Evolutionary conservation across 1,139 yeast species (phyloP), one percentile per base, ranked within the genome.

Genomic region (Pichia inconspicua): DNA sequence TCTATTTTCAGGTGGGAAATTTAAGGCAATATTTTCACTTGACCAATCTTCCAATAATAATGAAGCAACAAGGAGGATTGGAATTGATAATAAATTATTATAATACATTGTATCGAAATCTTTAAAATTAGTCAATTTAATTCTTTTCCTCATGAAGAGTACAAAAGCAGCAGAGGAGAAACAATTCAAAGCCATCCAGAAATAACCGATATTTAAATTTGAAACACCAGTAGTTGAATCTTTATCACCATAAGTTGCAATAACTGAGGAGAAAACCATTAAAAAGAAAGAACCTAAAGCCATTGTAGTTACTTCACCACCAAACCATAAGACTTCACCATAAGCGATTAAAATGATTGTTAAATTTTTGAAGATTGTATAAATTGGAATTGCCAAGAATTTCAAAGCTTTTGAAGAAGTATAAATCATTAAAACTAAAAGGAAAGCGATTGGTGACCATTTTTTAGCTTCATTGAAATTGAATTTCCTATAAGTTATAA

Each of bases 71-170:
- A 89, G 69, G 61, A 92, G 76, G 57, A 92, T 84, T 58, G 98
- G 98, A 64, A 92, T 80, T 37, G 96, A 86, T 61, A 92, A 75
- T 62, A 90, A 74, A 70, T 94, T 92, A 78, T 94, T 92, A 81
- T 90, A 92, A 73, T 82, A 92, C 96, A 90, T 92, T 67, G 98
- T 92, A 72, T 92, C 98, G 62, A 90, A 86, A 72, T 94, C 98
- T 73, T 87, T 87, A 75, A 94, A 92, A 75, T 89, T 89, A 62
- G 96, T 87, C 68, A 87, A 78, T 82, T 90, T 90, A 63, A 94
- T 92, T 76, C 97, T 84, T 78, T 89, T 92, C 77, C 97, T 85
- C 95, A 92, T 84, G 72, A 84, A 78, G 61, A 92, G 76, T 46
- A 92, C 97, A 65, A 90, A 92, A 6, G 95, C 77, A 45, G 98